These are phyloP conservation scores for Hibiscus trionum DNA, from an alignment of 345 rosid genomes.

Conservation along the genomic window DNA sequence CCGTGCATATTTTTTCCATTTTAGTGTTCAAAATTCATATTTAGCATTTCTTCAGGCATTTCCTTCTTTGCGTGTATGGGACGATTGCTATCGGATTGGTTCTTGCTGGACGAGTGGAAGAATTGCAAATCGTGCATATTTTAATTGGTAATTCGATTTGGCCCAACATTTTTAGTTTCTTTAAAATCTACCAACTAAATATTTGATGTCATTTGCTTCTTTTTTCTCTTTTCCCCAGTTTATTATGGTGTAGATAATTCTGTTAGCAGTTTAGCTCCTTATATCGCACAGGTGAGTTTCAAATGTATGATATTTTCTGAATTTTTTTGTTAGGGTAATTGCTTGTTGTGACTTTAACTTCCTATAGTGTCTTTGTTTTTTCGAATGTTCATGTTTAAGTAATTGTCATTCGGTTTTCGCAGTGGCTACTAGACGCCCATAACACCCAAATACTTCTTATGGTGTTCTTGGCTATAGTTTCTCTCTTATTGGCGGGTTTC, in stretches of 20 bases:
- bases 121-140: slow-evolving; percentile 42
- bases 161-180: slow-evolving; percentile 2
- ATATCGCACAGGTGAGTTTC: slow-evolving; percentile 59
- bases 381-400: neutral
- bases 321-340: neutral
- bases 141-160: slow-evolving; percentile 42
- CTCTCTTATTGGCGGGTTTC: slow-evolving; percentile 80
- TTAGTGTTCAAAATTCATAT: slow-evolving; percentile 8
- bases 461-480: slow-evolving; percentile 74
- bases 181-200: slow-evolving; percentile 6
- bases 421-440: slow-evolving; percentile 86
- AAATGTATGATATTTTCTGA: neutral
- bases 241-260: slow-evolving; percentile 73
- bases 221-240: slow-evolving; percentile 33
- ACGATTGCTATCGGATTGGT: slow-evolving; percentile 56
- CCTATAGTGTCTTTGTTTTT: neutral
- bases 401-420: slow-evolving; percentile 19
- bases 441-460: slow-evolving; percentile 78
- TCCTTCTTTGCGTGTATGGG: slow-evolving; percentile 71
- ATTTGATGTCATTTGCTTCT: slow-evolving; percentile 7
- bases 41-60: slow-evolving; percentile 63
- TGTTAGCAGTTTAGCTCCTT: slow-evolving; percentile 60
- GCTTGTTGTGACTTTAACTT: neutral
- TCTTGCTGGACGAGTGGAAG: slow-evolving; percentile 69
- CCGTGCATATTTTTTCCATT: neutral